Conservation (phyloP, 805 yeast species). For the Candida andamanensis region DNA sequence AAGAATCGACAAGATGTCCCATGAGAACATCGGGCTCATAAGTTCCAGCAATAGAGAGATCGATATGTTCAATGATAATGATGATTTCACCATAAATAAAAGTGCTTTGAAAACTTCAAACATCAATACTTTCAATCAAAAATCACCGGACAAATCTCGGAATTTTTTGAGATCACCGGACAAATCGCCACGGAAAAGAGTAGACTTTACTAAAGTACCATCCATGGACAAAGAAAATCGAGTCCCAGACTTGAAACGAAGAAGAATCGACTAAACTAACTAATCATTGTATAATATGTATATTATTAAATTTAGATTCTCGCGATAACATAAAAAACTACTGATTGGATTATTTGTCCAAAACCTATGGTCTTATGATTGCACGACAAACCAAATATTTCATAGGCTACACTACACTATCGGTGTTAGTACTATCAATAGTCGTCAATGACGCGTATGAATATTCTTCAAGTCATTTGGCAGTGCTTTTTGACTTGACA, state of each 20-base stretch:
- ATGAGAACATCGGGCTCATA: background rate
- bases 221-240: slow-evolving; percentile 9
- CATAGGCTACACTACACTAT: slow-evolving; percentile 15
- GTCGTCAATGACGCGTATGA: slow-evolving; percentile 18
- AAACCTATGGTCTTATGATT: too few relatives aligned
- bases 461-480: slow-evolving; percentile 17
- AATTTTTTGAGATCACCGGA: too few relatives aligned
- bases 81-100: too few relatives aligned
- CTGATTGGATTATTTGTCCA: background rate
- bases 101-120: too few relatives aligned
- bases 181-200: too few relatives aligned
- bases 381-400: slow-evolving; percentile 13
- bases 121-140: too few relatives aligned
- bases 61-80: slow-evolving; percentile 1
- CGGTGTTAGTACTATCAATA: slow-evolving; percentile 16
- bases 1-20: background rate
- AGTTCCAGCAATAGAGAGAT: background rate
- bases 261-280: slow-evolving; percentile 8
- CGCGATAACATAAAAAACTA: too few relatives aligned
- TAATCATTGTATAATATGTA: too few relatives aligned
- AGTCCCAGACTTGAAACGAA: slow-evolving; percentile 9
- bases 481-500: slow-evolving; percentile 24
- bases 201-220: too few relatives aligned
- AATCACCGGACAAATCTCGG: too few relatives aligned
- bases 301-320: too few relatives aligned